phyloP scores from a whole-genome alignment of 2,329 filamentous ascomycete genomes.

The Pseudocercospora cruenta region DNA sequence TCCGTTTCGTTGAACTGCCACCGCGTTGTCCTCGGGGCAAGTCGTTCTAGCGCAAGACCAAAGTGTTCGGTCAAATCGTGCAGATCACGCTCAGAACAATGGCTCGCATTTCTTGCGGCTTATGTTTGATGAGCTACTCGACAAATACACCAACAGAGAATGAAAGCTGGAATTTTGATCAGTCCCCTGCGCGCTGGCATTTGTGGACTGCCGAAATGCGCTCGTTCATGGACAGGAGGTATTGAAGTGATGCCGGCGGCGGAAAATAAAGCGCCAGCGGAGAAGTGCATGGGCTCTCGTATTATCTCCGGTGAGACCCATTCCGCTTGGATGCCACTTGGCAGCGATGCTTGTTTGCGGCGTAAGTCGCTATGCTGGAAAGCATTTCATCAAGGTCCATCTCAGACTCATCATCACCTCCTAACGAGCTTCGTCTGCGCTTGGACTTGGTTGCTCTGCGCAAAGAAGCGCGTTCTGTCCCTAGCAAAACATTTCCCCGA shows the following conservation, averaged over 20 bases:
- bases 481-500: background rate
- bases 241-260: background rate
- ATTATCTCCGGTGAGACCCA: background rate
- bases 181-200: background rate
- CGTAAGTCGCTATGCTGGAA: constrained; percentile 32
- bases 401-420: background rate
- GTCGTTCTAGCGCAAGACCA: background rate
- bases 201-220: background rate
- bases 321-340: background rate
- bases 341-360: constrained; percentile 1
- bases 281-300: background rate
- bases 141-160: background rate
- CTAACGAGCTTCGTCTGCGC: background rate
- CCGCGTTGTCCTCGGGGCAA: background rate
- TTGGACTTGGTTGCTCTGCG: background rate
- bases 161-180: background rate
- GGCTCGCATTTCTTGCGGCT: background rate
- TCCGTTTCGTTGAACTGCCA: background rate
- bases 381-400: constrained; percentile 38
- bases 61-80: background rate
- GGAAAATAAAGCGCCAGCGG: background rate
- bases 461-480: background rate
- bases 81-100: background rate
- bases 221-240: background rate
- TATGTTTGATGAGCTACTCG: background rate